These are phyloP conservation scores for Closterium sp. DNA, from an alignment of 139 green algal genomes.

Conservation along the genomic window DNA sequence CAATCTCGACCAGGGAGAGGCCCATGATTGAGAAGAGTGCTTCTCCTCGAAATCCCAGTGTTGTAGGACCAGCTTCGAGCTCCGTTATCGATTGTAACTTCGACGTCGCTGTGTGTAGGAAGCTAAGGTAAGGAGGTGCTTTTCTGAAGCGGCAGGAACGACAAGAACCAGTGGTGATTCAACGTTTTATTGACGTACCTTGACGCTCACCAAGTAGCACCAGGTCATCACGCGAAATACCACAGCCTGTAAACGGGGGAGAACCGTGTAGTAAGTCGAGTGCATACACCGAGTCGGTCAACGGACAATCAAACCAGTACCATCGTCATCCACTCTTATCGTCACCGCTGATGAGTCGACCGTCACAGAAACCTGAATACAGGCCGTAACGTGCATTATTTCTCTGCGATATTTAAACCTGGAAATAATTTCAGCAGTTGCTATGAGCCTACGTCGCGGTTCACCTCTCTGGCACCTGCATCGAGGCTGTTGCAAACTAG, in stretches of 20 bases:
- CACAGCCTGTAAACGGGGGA: background rate
- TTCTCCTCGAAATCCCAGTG: conserved; percentile 32
- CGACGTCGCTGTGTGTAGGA: background rate
- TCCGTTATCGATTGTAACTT: conserved; percentile 15
- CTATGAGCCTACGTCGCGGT: background rate
- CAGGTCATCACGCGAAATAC: background rate
- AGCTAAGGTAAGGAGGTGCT: too few species aligned
- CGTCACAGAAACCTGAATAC: background rate
- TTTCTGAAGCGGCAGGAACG: background rate
- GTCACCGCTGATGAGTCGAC: background rate
- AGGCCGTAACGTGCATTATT: background rate
- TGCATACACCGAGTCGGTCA: background rate
- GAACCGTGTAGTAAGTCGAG: background rate
- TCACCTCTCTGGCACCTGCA: background rate
- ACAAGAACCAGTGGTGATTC: background rate
- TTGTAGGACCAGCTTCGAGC: background rate
- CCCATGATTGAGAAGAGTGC: conserved; percentile 14
- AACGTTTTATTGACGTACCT: background rate
- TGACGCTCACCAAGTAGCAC: background rate
- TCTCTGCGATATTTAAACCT: background rate
- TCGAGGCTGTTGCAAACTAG: conserved; percentile 14
- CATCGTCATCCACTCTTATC: background rate
- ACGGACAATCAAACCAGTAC: background rate
- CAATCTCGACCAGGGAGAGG: conserved; percentile 9
- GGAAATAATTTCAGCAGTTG: background rate